Evolutionary conservation across 495 filamentous ascomycete genomes (phyloP), one percentile per base, ranked within the genome.

Genomic region (Jackrogersella minutella): DNA sequence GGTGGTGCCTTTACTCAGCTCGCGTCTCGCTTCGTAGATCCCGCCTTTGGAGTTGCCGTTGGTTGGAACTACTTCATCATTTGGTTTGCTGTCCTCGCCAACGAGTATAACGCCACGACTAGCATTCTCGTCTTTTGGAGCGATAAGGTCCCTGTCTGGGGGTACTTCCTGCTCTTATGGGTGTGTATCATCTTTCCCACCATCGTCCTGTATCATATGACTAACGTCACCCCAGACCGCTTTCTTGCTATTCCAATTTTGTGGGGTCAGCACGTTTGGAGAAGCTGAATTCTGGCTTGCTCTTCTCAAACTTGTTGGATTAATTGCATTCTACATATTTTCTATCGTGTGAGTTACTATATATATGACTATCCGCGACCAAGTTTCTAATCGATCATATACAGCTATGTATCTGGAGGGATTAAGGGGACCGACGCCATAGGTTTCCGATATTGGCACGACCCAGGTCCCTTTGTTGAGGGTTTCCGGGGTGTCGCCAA

Each of bases 11-110:
- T 85, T 58, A 81, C 79, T 10, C 75, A 87, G 31, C 88, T 92
- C 37, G 88, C 88, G 21, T 81, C 89, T 56, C 85, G 90, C 34
- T 87, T 93, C 64, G 84, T 92, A 53, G 88, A 91, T 72, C 87
- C 89, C 41, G 88, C 88, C 37, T 86, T 93, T 77, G 92, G 90
- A 33, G 93, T 93, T 62, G 90, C 92, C 34, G 92, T 96, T 66
- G 92, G 92, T 26, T 92, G 90, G 89, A 87, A 91, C 68, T 92
- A 92, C 68, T 87, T 86, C 68, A 84, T 91, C 58, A 81, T 84
- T 59, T 92, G 90, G 89, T 76, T 85, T 62, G 74, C 80, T 16
- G 82, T 86, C 9, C 71, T 87, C 41, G 79, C 84, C 44, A 84
- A 85, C 62, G 85, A 87, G 71, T 81, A 85, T 39, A 86, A 85